These are phyloP conservation scores for Canna indica DNA, from an alignment of 176 grass and related monocot species.

Conservation along the genomic window DNA sequence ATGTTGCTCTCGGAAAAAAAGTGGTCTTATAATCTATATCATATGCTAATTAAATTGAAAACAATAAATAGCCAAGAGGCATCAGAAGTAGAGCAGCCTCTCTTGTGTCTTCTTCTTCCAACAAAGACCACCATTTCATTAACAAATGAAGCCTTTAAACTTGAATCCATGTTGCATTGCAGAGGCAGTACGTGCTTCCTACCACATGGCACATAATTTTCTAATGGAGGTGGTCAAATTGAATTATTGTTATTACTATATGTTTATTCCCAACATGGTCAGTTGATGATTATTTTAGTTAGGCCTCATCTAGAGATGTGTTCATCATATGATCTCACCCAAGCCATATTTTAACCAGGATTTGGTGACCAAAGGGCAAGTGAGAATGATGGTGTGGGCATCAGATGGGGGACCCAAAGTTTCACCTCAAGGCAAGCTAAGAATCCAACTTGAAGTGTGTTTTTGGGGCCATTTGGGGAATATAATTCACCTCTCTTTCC, in stretches of 20 bases:
- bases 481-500: no score
- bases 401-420: background rate
- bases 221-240: no score
- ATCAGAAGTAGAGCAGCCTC: background rate
- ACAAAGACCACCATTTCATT: background rate
- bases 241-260: no score
- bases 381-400: background rate
- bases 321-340: background rate
- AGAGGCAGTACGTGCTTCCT: background rate
- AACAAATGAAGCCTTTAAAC: background rate
- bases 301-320: background rate
- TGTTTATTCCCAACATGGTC: no score
- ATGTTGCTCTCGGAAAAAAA: background rate
- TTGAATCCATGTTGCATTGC: background rate
- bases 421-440: background rate
- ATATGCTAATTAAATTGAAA: background rate
- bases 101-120: background rate
- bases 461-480: background rate
- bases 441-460: background rate
- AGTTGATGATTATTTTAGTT: no score
- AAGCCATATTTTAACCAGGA: background rate
- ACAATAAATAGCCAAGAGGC: background rate
- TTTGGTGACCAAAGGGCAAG: background rate
- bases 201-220: no score
- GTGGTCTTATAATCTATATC: background rate